Evolutionary conservation across 2,329 filamentous ascomycete genomes (phyloP), one percentile per base, ranked within the genome.

Genomic region (Cladosporium sp.): DNA sequence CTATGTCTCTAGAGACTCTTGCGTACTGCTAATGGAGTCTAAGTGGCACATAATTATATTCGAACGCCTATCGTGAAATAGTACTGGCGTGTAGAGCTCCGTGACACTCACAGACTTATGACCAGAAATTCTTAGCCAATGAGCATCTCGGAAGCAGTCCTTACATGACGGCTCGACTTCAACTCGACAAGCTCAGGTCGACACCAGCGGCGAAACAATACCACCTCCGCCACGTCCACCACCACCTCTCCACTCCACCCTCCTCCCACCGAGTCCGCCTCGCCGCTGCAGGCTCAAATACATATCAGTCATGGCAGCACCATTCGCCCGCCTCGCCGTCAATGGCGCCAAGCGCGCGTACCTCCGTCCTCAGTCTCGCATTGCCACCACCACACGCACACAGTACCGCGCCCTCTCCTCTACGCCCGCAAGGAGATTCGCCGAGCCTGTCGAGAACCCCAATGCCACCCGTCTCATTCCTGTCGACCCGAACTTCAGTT

Each of bases 281-380:
- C 55, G 56, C 63, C 55, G 61, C 61, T 60, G 57, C 44, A 60
- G 55, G 55, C 44, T 60, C 37, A 49, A 53, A 11, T 18, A 60
- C 44, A 60, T 67, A 59, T 66, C 71, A 77, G 82, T 79, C 81
- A 93, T 93, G 90, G 85, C 89, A 79, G 85, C 84, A 71, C 84
- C 88, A 74, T 82, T 93, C 77, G 87, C 87, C 81, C 88, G 91
- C 80, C 84, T 93, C 77, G 89, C 89, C 79, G 85, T 88, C 84
- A 86, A 84, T 80, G 71, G 71, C 67, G 88, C 88, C 80, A 89
- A 86, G 81, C 88, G 89, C 74, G 81, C 90, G 73, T 88, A 84
- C 77, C 80, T 88, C 72, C 83, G 82, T 77, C 81, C 84, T 76
- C 82, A 81, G 75, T 78, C 77, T 69, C 74, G 75, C 77, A 71